Percentiles rank a stretch among this genome's conserved stretches.
Evolutionary conservation across 179 eudicot genomes (phyloP).

Genomic region (Beta corolliflora): DNA sequence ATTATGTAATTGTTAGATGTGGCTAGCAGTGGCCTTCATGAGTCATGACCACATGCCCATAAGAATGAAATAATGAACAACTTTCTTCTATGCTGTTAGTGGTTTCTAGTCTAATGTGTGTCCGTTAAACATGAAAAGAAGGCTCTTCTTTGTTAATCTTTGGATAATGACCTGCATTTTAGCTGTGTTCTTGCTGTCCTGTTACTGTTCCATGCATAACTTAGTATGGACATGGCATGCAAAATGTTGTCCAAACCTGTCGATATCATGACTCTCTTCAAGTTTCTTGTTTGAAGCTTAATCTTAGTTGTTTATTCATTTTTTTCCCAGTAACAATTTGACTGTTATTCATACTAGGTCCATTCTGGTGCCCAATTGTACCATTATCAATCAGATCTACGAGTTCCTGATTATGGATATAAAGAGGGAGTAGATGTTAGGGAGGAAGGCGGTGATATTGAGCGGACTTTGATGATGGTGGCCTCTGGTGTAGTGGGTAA

Average conservation of each 20-base stretch:
- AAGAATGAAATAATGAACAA: background rate
- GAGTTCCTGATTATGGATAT: constrained; percentile 46
- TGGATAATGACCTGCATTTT: background rate
- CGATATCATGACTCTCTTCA: background rate
- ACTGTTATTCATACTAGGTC: constrained; percentile 43
- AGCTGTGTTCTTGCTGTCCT: background rate
- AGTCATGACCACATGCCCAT: background rate
- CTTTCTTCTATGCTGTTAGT: background rate
- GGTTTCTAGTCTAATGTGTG: background rate
- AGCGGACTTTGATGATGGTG: constrained; percentile 59
- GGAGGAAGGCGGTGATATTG: constrained; percentile 42
- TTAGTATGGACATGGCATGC: background rate
- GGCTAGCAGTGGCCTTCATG: background rate
- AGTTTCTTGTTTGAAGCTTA: background rate
- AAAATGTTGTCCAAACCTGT: background rate
- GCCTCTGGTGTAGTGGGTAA: constrained; percentile 55
- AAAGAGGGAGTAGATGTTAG: constrained; percentile 37
- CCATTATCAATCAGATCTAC: constrained; percentile 36
- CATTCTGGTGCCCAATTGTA: constrained; percentile 41
- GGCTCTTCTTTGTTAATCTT: background rate
- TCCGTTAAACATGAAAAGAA: background rate
- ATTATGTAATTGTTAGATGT: background rate
- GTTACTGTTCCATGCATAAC: background rate
- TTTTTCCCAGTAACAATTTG: background rate
- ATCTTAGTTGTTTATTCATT: background rate